phyloP scores from a whole-genome alignment of 73 alveolate genomes.

The Symbiodinium natans region DNA sequence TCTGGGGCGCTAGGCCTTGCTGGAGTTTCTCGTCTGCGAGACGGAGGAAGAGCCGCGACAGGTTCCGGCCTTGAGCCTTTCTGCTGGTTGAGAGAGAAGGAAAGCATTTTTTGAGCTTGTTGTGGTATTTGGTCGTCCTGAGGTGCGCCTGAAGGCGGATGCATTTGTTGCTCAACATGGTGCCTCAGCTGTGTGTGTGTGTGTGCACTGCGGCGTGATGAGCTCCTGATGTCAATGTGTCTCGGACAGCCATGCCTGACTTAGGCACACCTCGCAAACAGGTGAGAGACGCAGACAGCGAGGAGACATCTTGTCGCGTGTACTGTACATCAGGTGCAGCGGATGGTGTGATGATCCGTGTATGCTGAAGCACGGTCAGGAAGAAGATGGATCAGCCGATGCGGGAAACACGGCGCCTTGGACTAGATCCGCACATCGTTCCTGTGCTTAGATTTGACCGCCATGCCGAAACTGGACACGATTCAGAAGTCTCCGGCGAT shows the following conservation, averaged over 20 bases:
- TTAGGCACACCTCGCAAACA: slow-evolving; percentile 73
- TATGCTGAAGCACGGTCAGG: slow-evolving; percentile 27
- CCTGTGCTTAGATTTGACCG: background rate
- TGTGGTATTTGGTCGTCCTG: background rate
- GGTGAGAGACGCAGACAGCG: slow-evolving; percentile 76
- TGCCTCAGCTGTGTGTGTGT: background rate
- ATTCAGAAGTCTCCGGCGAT: too few species aligned
- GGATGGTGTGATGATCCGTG: too few species aligned
- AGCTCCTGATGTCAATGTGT: too few species aligned
- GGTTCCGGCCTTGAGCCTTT: background rate
- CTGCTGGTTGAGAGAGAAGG: too few species aligned
- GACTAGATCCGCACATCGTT: background rate
- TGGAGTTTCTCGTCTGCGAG: slow-evolving; percentile 70
- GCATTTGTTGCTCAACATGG: slow-evolving; percentile 65
- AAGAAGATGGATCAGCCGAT: slow-evolving; percentile 64
- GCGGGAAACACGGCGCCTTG: slow-evolving; percentile 33
- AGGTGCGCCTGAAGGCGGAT: slow-evolving; percentile 87
- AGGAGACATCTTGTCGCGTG: background rate
- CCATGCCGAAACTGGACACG: too few species aligned
- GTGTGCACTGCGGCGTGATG: background rate
- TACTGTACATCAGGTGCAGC: background rate
- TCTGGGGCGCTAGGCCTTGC: background rate
- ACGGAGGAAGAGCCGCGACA: slow-evolving; percentile 84
- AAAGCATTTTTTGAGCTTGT: too few species aligned
- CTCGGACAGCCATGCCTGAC: background rate